Evolutionary conservation across 1,284 basidiomycete genomes (phyloP), one percentile per base, ranked within the genome.

Genomic region (Ceratorhiza oryzae-sativae): DNA sequence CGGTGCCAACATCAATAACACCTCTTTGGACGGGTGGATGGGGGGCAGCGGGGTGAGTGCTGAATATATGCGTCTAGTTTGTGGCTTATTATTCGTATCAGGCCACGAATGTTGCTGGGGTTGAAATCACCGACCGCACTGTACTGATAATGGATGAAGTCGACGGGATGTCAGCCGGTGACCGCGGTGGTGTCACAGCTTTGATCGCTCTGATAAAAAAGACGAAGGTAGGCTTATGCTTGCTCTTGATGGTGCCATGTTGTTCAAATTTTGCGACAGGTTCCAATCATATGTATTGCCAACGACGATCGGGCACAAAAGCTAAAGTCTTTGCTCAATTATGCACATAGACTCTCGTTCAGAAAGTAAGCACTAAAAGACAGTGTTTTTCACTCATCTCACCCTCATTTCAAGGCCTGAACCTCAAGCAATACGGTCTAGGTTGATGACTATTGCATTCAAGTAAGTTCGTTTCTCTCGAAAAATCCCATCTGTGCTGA

Each of bases 61-160:
- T 51, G 58, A 73, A 59, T 60, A 23, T 27, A 45, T 30, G 30
- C 6, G 30, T 34, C 4, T 20, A 48, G 27, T 23, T 34, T 39
- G n/a, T 53, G 23, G 25, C 23, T 73, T 58, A 74, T 12, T 9
- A 25, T 73, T 53, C 12, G 12, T 74, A 53, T 20, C 75, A 89
- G 90, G 81, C 82, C 13, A 88, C 86, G 1, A 91, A 92, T 73
- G 87, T 87, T 0, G 83, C 87, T 1, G 92, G 90, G 1, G 81
- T 95, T 1, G 78, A 83, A 12, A 88, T 98, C 73, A 93, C 91
- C 0, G 88, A 93, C 75, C 88, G 86, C 77, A 89, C 92, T 0
- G 94, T 95, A 75, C 82, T 99, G 53, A 98, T 99, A 79, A 98
- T 99, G 95, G 97, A 99, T 79, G 97, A 99, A 80, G 97, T 99